Conservation (phyloP, 495 filamentous ascomycete species). For the Lindgomyces ingoldianus region DNA sequence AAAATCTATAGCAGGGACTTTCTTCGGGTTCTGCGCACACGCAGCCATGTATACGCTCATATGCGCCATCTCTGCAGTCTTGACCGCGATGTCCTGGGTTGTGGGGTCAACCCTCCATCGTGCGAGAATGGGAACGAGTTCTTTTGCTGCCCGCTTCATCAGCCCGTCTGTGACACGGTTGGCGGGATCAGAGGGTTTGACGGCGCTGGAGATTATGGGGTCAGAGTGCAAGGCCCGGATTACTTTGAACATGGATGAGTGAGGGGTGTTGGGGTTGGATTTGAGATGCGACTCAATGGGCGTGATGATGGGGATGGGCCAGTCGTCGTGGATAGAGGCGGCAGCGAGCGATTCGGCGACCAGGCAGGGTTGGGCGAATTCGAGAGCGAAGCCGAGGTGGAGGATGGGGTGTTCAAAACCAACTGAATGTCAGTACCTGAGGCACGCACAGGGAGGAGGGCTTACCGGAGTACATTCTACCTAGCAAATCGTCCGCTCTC, state of each 20-base stretch:
- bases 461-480: conserved; percentile 4
- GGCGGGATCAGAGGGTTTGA: not conserved
- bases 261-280: not conserved
- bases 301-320: not conserved
- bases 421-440: not conserved
- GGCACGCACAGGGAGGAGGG: not conserved
- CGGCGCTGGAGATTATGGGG: not conserved
- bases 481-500: conserved; percentile 17
- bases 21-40: conserved; percentile 3
- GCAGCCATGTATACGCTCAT: not conserved
- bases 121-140: not conserved
- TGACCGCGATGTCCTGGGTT: not conserved
- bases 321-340: conserved; percentile 7
- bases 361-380: conserved; percentile 11
- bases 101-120: not conserved
- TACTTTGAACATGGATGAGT: not conserved
- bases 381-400: conserved; percentile 15
- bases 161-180: conserved; percentile 2
- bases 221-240: not conserved
- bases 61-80: not conserved
- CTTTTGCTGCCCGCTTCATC: not conserved
- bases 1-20: not conserved
- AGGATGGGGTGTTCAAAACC: conserved; percentile 15
- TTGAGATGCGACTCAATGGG: not conserved
- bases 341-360: conserved; percentile 9